These are phyloP conservation scores for Eucalyptus paniculata DNA, from an alignment of 345 rosid species.

Conservation along the genomic window DNA sequence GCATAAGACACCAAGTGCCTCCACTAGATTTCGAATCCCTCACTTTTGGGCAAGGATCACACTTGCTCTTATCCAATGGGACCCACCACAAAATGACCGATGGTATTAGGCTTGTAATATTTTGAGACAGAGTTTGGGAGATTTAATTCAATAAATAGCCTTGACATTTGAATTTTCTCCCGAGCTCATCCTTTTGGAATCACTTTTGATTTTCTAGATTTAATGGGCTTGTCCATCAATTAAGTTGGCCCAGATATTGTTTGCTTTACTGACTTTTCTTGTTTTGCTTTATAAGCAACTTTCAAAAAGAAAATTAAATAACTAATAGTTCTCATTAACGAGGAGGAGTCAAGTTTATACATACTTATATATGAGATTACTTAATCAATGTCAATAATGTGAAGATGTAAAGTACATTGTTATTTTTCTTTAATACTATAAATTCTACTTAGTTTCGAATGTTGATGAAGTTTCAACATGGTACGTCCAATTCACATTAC, in stretches of 20 bases:
- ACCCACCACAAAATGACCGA: no score
- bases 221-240: not conserved
- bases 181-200: not conserved
- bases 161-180: not conserved
- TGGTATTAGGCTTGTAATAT: not conserved
- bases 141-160: not conserved
- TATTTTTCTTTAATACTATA: not conserved
- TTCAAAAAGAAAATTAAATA: not conserved
- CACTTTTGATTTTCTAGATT: not conserved
- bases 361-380: not conserved
- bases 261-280: not conserved
- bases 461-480: not conserved
- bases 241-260: not conserved
- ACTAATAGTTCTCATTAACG: not conserved
- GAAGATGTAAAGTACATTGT: not conserved
- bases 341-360: not conserved
- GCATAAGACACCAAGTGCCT: no score
- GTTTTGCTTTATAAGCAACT: no score
- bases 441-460: not conserved
- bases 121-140: not conserved
- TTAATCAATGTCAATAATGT: not conserved
- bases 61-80: no score
- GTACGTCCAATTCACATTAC: not conserved
- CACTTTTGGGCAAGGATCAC: no score
- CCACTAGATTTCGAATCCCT: no score